Percentiles rank a stretch among this genome's conserved stretches.
phyloP scores from a whole-genome alignment of 192 early-diverging fungal genomes.

The Podila clonocystis region DNA sequence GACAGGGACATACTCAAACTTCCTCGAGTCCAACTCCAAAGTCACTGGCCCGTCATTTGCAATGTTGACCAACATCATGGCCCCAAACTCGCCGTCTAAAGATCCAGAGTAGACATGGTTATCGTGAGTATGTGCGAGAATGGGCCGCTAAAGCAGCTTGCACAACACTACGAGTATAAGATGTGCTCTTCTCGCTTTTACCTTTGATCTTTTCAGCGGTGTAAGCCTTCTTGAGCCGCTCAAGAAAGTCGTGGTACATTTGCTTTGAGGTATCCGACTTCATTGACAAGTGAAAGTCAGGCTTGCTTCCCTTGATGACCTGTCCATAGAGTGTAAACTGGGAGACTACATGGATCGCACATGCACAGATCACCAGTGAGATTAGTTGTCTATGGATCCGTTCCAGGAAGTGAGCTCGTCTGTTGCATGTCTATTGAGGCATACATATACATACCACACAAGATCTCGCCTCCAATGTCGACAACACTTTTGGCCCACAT shows the following conservation, averaged over 20 bases:
- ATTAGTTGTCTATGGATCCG: too few species aligned
- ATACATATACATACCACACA: conserved; percentile 69
- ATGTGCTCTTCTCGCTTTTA: conserved; percentile 28
- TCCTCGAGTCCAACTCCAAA: conserved; percentile 64
- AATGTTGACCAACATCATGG: conserved; percentile 94
- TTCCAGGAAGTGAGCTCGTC: too few species aligned
- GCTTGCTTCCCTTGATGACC: conserved; percentile 86
- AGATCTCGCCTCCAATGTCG: conserved; percentile 76
- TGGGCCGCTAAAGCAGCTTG: too few species aligned
- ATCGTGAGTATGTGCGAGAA: background rate
- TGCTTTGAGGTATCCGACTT: conserved; percentile 69
- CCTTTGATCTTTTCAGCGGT: conserved; percentile 76
- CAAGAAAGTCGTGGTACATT: conserved; percentile 83
- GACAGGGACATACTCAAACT: conserved; percentile 56
- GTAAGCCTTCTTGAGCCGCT: conserved; percentile 71
- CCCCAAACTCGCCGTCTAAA: conserved; percentile 91
- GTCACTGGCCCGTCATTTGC: conserved; percentile 82
- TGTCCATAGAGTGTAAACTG: conserved; percentile 95
- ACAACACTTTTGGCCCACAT: conserved; percentile 87
- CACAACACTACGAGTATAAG: too few species aligned
- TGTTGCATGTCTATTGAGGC: background rate
- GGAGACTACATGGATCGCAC: conserved; percentile 63
- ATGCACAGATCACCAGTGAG: background rate
- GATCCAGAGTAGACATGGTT: background rate
- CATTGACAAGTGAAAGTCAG: conserved; percentile 94